A percentile compares a stretch with the other conserved stretches of the same genome.
Conservation (phyloP, 2,329 filamentous ascomycete genomes). For the Aspergillus fumigatus region DNA sequence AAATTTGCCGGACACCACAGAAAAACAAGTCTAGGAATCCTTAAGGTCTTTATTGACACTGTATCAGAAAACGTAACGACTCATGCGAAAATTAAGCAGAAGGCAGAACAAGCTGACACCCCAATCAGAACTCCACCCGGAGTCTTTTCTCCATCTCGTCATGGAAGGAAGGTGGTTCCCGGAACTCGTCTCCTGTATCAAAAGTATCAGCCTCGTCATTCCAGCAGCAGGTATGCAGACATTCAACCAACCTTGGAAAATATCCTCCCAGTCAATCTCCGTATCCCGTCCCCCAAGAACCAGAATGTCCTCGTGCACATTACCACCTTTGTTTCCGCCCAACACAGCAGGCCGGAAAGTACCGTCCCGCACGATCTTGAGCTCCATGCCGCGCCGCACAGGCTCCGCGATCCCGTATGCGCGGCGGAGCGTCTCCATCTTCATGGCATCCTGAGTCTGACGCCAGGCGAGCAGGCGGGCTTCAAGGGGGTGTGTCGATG, state of each 20-base stretch:
- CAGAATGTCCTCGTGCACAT: constrained; percentile 86
- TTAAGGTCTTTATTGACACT: background rate
- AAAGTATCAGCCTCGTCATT: constrained; percentile 5
- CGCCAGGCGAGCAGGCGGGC: constrained; percentile 86
- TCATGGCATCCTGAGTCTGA: constrained; percentile 77
- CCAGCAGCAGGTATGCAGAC: constrained; percentile 7
- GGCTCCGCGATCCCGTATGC: constrained; percentile 92
- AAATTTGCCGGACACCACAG: background rate
- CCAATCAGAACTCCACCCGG: constrained; percentile 58
- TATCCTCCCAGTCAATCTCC: constrained; percentile 86
- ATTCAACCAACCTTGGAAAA: constrained; percentile 63
- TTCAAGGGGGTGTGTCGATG: constrained; percentile 83
- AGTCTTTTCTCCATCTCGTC: constrained; percentile 92
- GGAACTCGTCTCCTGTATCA: constrained; percentile 60
- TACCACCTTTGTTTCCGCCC: constrained; percentile 52
- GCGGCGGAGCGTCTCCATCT: constrained; percentile 82
- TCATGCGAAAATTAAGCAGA: constrained; percentile 2
- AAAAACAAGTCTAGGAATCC: background rate
- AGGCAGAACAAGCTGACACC: constrained; percentile 2
- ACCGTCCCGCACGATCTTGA: constrained; percentile 76
- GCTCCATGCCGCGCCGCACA: constrained; percentile 87
- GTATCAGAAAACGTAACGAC: constrained; percentile 3
- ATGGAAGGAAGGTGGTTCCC: constrained; percentile 69
- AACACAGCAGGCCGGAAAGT: constrained; percentile 70
- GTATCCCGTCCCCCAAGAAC: constrained; percentile 63